phyloP scores from a whole-genome alignment of 192 early-diverging fungal species.

The Backusella morwellensis region DNA sequence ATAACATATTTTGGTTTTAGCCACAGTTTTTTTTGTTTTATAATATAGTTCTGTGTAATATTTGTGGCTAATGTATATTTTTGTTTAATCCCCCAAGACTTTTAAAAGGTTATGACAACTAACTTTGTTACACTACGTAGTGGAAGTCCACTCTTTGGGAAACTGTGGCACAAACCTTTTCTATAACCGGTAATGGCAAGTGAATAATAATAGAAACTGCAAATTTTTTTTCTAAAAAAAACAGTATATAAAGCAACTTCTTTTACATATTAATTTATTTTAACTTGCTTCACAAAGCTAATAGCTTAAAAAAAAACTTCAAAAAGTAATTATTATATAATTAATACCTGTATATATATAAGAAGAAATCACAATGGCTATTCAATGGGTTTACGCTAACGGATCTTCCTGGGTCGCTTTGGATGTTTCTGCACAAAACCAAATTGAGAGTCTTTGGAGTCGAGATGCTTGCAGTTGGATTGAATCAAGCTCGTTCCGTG shows the following conservation, averaged over 20 bases:
- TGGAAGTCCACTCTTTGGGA: neutral
- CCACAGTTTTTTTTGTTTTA: neutral
- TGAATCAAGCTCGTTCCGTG: neutral
- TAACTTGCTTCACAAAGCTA: neutral
- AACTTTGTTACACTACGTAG: neutral
- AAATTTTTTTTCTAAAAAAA: neutral
- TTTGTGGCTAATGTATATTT: neutral
- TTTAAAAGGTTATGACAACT: neutral
- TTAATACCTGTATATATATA: neutral
- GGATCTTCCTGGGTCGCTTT: conserved; percentile 9
- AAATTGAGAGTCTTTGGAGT: conserved; percentile 6
- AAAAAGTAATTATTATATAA: neutral
- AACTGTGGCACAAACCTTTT: neutral
- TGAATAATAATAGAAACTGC: neutral
- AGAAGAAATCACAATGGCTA: neutral
- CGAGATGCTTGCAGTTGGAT: neutral
- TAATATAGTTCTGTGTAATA: neutral
- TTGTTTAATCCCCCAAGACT: neutral
- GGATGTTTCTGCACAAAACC: neutral
- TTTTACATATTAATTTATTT: neutral
- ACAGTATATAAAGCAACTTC: neutral
- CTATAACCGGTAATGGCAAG: neutral
- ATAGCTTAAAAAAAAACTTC: neutral
- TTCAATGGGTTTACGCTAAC: conserved; percentile 13
- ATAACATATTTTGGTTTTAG: neutral